These are phyloP conservation scores for Solanum pimpinellifolium DNA, from an alignment of 257 asterid species.

Conservation along the genomic window DNA sequence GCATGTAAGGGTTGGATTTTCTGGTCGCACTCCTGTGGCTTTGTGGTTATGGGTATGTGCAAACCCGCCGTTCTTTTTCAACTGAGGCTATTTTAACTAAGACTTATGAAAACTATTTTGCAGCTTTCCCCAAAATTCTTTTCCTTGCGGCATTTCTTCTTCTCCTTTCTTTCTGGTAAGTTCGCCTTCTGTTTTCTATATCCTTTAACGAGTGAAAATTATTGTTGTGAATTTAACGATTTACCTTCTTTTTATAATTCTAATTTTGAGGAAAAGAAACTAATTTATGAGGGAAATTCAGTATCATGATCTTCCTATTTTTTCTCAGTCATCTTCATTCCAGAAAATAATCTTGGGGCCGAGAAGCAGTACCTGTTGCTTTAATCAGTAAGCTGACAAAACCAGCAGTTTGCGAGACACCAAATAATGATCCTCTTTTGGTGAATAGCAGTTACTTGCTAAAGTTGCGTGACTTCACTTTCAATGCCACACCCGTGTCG, in stretches of 20 bases:
- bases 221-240: neutral
- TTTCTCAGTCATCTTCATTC: neutral
- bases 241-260: neutral
- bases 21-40: constrained; percentile 89
- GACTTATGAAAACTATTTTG: constrained; percentile 13
- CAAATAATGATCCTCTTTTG: neutral
- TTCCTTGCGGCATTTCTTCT: constrained; percentile 79
- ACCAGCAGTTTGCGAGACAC: neutral
- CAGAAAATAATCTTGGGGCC: neutral
- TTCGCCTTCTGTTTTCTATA: neutral
- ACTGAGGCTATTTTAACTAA: neutral
- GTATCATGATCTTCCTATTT: neutral
- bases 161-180: constrained; percentile 88
- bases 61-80: neutral
- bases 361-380: neutral
- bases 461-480: too few relatives aligned
- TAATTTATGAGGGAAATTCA: neutral
- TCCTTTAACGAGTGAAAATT: neutral
- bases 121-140: constrained; percentile 83
- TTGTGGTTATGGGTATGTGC: constrained; percentile 73
- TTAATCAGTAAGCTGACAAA: neutral
- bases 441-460: neutral
- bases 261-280: neutral
- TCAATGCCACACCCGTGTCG: too few relatives aligned
- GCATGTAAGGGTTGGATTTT: constrained; percentile 86